Evolutionary conservation across 1,284 basidiomycete species (phyloP), one percentile per base, ranked within the genome.

Genomic region (Microbotryomycetes sp.): DNA sequence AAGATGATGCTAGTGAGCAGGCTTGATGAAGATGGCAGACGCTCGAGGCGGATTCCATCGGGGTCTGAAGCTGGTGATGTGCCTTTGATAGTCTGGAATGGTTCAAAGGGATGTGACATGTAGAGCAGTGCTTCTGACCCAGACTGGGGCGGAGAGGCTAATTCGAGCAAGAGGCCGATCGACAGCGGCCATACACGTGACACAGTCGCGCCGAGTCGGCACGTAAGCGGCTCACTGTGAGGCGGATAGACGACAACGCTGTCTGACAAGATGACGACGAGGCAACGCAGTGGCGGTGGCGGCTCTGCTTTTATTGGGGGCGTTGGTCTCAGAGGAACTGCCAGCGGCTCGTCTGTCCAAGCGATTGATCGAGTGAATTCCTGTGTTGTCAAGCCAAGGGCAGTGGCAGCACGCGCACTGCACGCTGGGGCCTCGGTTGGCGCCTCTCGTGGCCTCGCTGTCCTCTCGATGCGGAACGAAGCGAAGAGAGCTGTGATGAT

Each of bases 101-200:
- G 50, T 41, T 41, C 35, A 52, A 29, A n/a, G n/a, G 2, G 50
- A 52, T 27, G 26, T 24, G 88, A 91, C 26, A 92, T 79, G 3
- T 86, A 85, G 0, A 88, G 88, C 24, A 90, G 78, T 0, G 83
- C 78, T 13, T 81, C 77, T 46, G 85, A 83, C 18, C 82, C 82
- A 0, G 82, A 83, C 24, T 78, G 41, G 7, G 2, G 15, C 23
- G 5, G 15, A 16, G 6, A 49, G 45, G 48, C 45, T 57, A 50
- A 24, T 18, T 4, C 56, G 64, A 23, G 51, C 18, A 67, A 35
- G 13, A 69, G 28, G 3, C 69, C 69, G 2, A 29, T 16, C 5
- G 63, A 52, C 11, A 69, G 27, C 0, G 63, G 18, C 60, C 59
- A 67, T 2, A 53, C 56, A 7, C 31, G 51, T 5, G 21, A 4